Evolutionary conservation across 2,329 filamentous ascomycete genomes (phyloP), one percentile per base, ranked within the genome.

Genomic region (Aschersonia sp.): DNA sequence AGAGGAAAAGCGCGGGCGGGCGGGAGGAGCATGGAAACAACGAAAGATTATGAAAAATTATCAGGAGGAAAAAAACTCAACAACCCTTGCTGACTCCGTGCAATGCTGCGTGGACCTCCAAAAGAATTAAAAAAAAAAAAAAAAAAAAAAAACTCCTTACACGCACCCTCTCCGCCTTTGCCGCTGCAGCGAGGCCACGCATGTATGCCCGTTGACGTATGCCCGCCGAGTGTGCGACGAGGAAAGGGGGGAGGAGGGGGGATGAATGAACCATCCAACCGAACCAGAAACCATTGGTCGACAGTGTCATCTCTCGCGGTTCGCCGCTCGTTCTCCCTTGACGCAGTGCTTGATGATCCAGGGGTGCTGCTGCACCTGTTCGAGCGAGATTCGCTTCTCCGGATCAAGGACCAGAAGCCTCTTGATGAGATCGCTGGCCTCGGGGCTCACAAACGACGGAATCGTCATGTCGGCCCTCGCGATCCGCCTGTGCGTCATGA

Each of bases 331-430:
- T 59, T 76, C 72, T n/a, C 73, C 72, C 66, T 77, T 79, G 53
- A 83, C 74, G 63, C 90, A 97, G 65, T 97, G 87, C 72, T 95
- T 97, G 55, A 95, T 64, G 58, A 98, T 95, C 92, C 92, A 98
- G 14, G 92, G 90, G 63, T 97, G 92, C 46, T 75, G 74, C 64
- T 90, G 83, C 39, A 97, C 84, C 50, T 94, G 83, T 12, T 95
- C 88, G 9, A 98, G 77, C 4, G 88, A 78, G 56, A 98, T 85
- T 54, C 92, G 76, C 73, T 95, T 95, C 59, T 94, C 87, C 0
- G 92, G 92, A 60, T 97, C 88, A 48, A 97, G 75, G 22, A 95
- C 87, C 42, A 98, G 77, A 40, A 95, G 71, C 86, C 75, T 85
- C 67, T 94, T 94, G 56, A 98, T 97, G 53, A 98, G 69, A 62